Percentiles rank a stretch among this genome's conserved stretches.
phyloP scores from a whole-genome alignment of 2,329 filamentous ascomycete genomes.

The Trichoderma atrobrunneum region DNA sequence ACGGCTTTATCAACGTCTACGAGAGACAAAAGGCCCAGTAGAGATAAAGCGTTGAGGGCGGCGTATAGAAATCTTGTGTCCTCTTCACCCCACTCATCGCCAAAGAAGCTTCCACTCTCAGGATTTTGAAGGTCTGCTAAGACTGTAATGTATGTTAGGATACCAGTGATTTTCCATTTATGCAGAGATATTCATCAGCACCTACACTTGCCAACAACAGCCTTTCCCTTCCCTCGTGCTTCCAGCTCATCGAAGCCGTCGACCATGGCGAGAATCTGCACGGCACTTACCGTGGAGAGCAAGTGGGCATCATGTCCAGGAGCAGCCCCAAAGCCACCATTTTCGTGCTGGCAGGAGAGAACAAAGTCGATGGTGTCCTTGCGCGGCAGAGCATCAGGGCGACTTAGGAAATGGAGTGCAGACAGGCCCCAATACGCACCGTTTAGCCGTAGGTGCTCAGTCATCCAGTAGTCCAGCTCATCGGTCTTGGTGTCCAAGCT shows the following conservation, averaged over 20 bases:
- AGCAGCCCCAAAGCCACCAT: conserved; percentile 88
- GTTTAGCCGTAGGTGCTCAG: conserved; percentile 91
- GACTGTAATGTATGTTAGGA: conserved; percentile 43
- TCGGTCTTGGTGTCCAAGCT: conserved; percentile 88
- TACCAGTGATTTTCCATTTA: conserved; percentile 16
- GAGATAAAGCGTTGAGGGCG: conserved; percentile 82
- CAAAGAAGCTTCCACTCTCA: conserved; percentile 81
- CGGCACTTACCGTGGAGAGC: conserved; percentile 90
- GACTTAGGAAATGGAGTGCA: conserved; percentile 78
- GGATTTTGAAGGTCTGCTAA: conserved; percentile 79
- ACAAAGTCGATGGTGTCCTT: conserved; percentile 85
- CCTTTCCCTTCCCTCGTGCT: conserved; percentile 58
- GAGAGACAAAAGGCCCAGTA: conserved; percentile 69
- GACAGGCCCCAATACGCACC: conserved; percentile 96
- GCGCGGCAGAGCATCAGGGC: conserved; percentile 76
- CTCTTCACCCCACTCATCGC: conserved; percentile 94
- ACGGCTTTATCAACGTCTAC: conserved; percentile 81
- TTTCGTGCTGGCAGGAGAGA: conserved; percentile 87
- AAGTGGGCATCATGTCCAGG: conserved; percentile 95
- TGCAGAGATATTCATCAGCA: conserved; percentile 26
- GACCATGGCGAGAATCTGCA: conserved; percentile 86
- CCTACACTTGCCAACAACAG: conserved; percentile 76
- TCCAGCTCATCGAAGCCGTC: conserved; percentile 85
- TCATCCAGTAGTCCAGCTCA: conserved; percentile 96
- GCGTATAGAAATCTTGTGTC: conserved; percentile 94